phyloP scores from a whole-genome alignment of 768 basidiomycete species.

The Russula earlei region DNA sequence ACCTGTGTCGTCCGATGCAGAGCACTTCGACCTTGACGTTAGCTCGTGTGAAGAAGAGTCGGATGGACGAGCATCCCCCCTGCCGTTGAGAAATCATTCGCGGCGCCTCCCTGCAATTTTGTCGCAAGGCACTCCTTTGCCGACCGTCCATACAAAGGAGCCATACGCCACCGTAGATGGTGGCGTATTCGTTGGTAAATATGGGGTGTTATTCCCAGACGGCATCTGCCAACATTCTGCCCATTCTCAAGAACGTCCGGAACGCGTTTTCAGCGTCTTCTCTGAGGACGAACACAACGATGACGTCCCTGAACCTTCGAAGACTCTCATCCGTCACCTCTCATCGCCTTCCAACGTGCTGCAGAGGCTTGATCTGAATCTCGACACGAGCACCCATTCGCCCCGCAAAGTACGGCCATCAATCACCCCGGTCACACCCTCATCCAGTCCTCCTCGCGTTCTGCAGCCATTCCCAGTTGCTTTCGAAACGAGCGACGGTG shows the following conservation, averaged over 20 bases:
- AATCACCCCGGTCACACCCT: not conserved
- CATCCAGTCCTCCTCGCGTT: not conserved
- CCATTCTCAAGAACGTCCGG: not conserved
- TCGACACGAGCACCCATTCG: not conserved
- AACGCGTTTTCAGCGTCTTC: not conserved
- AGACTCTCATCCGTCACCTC: not conserved
- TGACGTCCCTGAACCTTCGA: not conserved
- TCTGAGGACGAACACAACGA: not conserved
- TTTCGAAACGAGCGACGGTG: constrained; percentile 8
- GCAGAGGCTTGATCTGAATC: not conserved
- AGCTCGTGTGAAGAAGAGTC: constrained; percentile 1
- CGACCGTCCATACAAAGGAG: not conserved
- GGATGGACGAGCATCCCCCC: not conserved
- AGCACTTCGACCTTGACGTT: constrained; percentile 10
- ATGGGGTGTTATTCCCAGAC: not conserved
- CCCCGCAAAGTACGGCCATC: not conserved
- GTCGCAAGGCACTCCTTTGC: not conserved
- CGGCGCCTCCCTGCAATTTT: not conserved
- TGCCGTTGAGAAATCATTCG: not conserved
- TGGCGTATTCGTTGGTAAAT: not conserved
- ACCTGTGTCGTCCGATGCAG: not conserved
- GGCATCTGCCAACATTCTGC: not conserved
- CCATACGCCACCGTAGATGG: not conserved
- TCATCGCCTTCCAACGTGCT: constrained; percentile 10
- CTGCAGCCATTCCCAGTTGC: constrained; percentile 8